phyloP scores from a whole-genome alignment of 495 filamentous ascomycete genomes.

The Filosporella fistucella region DNA sequence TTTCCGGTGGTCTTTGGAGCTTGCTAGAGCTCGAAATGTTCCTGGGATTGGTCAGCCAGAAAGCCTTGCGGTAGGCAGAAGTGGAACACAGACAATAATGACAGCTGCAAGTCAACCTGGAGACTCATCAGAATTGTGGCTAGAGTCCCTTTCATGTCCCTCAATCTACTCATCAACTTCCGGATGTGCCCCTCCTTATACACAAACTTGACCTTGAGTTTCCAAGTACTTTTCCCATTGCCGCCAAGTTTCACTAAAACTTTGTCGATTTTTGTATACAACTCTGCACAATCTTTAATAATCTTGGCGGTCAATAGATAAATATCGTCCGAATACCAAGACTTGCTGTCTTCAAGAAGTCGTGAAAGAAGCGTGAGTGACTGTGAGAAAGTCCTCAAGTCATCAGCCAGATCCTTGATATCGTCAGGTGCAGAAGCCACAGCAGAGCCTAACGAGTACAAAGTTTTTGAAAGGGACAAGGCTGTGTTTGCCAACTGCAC shows the following conservation, averaged over 20 bases:
- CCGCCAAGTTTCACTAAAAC: constrained; percentile 13
- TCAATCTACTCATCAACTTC: constrained; percentile 11
- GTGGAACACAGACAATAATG: constrained; percentile 9
- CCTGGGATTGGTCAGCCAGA: background rate
- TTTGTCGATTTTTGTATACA: constrained; percentile 21
- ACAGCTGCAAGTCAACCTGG: constrained; percentile 17
- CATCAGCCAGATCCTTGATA: constrained; percentile 13
- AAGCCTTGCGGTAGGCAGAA: background rate
- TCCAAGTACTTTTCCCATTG: constrained; percentile 13
- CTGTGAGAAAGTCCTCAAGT: constrained; percentile 14
- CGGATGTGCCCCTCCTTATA: constrained; percentile 17
- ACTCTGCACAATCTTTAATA: constrained; percentile 18
- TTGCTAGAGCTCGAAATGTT: constrained; percentile 14
- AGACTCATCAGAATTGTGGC: constrained; percentile 20
- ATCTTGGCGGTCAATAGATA: constrained; percentile 20
- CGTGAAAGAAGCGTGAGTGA: constrained; percentile 16
- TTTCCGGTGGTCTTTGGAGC: constrained; percentile 3
- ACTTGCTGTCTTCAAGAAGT: constrained; percentile 14
- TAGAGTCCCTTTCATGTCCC: constrained; percentile 17
- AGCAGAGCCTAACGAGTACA: constrained; percentile 9
- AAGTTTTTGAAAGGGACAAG: constrained; percentile 13
- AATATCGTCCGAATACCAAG: constrained; percentile 19
- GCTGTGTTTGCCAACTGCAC: constrained; percentile 10
- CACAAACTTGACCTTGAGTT: constrained; percentile 15
- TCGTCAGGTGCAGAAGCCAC: constrained; percentile 16